Base-by-base conservation (phyloP, 371 early-diverging fungal genomes). In the Apophysomyces ossiformis region DNA sequence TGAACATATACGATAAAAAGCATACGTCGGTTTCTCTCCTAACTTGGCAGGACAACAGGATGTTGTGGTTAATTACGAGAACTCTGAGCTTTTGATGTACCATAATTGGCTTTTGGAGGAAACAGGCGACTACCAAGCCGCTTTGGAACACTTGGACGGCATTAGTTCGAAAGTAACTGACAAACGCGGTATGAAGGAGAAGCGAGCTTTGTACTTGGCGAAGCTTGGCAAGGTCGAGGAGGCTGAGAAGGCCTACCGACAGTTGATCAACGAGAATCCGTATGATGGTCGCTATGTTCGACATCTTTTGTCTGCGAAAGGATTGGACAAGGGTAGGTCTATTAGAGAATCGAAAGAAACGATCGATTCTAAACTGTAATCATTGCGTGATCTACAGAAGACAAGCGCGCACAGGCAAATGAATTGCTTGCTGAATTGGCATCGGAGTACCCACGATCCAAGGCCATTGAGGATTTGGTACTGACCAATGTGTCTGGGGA, bases 401-500 rank as follows among this genome's bases (percentile, higher is more conserved):
- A 66, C 66, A 79, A 73, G 50, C 44, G 44, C 36, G 66, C 67
- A 15, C 69, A 69, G 11, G 62, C 65, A 5, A 69, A 66, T 54
- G 43, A 66, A 26, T 36, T 92, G 35, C 83, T 90, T 63, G 74
- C 82, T 43, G 87, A 90, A 15, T 82, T 95, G 15, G 82, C 75
- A 66, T 71, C 73, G 60, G 81, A 92, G 65, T 93, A 93, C 70
- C 95, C 95, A 58, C 87, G 89, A 7, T 95, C 97, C 15, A 92
- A 92, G 77, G 83, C 90, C 1, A 83, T 94, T 59, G 87, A 92
- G 67, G 84, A 89, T 21, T 67, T 92, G 47, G 91, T 93, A 9
- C 85, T 98, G 6, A 77, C 87, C 4, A 89, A 89, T 72, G 87
- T 90, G 26, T 74, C 81, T 15, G 97, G 93, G 61, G 88, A 89